Evolutionary conservation across 495 filamentous ascomycete species (phyloP), one percentile per base, ranked within the genome.

Genomic region (Parachaetomium inaequale): DNA sequence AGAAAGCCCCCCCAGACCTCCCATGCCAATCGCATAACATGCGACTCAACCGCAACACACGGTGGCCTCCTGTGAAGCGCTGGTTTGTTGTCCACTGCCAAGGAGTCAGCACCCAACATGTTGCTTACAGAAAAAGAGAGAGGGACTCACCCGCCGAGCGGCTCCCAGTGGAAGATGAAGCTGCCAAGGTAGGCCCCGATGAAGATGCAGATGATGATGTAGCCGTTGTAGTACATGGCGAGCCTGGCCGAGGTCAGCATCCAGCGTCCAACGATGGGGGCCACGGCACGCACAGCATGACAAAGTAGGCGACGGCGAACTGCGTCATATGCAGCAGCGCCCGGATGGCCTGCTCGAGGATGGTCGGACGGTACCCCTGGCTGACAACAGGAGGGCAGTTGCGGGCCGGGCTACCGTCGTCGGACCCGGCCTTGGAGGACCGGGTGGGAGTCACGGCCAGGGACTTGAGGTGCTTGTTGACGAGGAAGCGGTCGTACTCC

Each of bases 251-350:
- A 12, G 7, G 45, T 49, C 23, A 49, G 45, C 23, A 32, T 6
- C 36, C 11, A 55, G 14, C 0, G 8, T 42, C 12, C 23, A 12
- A 2, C 7, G 17, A 23, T 10, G 10, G 25, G 7, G 4, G 5
- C 14, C 15, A 36, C 10, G 21, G 6, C 31, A 62, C 65, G 11
- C 25, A 72, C 57, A 91, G 70, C 87, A 90, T 89, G 58, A 90
- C 71, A 66, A 89, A 82, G 67, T 90, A 92, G 17, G 86, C 87
- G 5, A 87, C 80, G 0, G 82, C 85, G 67, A 91, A 89, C 63
- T 89, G 87, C 21, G 83, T 7, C 76, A 83, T 86, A 66, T 90
- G 84, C 26, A 92, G 62, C 32, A 81, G 38, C 0, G 87, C 83
- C 3, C 88, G 82, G n/a, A 88, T 65, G 4, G 75, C 67, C 62